A percentile compares a stretch with the other conserved stretches of the same genome.
phyloP scores from a whole-genome alignment of 768 basidiomycete genomes.

The Cyclocybe cylindracea region DNA sequence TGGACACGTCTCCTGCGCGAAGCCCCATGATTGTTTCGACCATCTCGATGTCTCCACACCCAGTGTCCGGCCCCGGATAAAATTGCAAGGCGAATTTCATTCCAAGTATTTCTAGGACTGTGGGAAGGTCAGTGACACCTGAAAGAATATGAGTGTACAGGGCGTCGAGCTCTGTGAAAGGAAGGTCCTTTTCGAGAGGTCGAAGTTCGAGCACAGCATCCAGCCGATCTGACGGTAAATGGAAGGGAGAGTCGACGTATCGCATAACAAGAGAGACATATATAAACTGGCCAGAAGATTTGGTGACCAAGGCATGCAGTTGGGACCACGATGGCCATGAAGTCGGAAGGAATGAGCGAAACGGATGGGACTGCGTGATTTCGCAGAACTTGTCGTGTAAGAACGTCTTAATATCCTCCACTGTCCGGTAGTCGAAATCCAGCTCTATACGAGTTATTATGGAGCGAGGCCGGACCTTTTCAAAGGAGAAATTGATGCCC shows the following conservation, averaged over 20 bases:
- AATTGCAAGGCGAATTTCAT: neutral
- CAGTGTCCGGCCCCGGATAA: neutral
- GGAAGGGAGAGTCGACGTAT: conserved; percentile 7
- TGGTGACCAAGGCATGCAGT: conserved; percentile 8
- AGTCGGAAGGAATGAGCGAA: conserved; percentile 1
- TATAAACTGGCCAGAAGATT: conserved; percentile 21
- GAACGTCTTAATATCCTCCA: conserved; percentile 12
- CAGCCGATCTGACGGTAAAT: conserved; percentile 11
- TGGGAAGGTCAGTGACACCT: too few relatives aligned
- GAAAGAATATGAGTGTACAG: conserved; percentile 15
- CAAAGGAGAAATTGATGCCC: neutral
- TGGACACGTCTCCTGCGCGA: neutral
- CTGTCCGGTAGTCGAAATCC: conserved; percentile 10
- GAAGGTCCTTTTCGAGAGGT: neutral
- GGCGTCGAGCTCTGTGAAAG: conserved; percentile 14
- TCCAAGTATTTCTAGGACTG: neutral
- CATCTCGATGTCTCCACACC: neutral
- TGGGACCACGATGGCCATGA: conserved; percentile 14
- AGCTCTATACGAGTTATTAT: conserved; percentile 5
- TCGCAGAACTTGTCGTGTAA: conserved; percentile 6
- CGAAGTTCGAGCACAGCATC: conserved; percentile 7
- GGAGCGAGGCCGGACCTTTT: neutral
- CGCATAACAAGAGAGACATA: conserved; percentile 13
- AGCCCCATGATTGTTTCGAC: neutral
- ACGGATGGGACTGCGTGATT: conserved; percentile 9